Evolutionary conservation across 2,329 filamentous ascomycete species (phyloP).

Genomic region (Curvularia spicifera): DNA sequence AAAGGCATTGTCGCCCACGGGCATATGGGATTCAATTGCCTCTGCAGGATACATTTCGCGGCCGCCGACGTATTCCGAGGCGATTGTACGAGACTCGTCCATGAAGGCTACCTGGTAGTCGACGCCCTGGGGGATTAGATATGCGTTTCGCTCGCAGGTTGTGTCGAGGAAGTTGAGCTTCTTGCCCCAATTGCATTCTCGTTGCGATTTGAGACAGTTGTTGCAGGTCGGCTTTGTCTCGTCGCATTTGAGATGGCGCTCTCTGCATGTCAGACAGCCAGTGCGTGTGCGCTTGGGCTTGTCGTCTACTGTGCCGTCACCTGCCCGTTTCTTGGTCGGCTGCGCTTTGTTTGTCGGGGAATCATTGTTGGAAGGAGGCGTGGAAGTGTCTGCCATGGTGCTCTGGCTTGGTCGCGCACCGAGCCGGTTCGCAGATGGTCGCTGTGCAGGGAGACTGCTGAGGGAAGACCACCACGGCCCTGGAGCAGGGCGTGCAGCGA

Average conservation of each 20-base stretch:
- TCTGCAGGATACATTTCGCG: constrained; percentile 71
- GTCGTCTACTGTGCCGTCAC: constrained; percentile 40
- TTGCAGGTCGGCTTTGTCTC: constrained; percentile 70
- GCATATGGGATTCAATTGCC: constrained; percentile 33
- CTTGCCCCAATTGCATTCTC: constrained; percentile 84
- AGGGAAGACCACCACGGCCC: constrained; percentile 13
- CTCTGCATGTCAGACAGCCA: constrained; percentile 87
- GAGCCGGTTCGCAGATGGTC: constrained; percentile 4
- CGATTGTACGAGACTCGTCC: constrained; percentile 88
- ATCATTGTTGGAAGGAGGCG: constrained; percentile 30
- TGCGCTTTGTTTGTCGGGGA: constrained; percentile 28
- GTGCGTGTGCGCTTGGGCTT: constrained; percentile 89
- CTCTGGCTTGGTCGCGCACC: constrained; percentile 3
- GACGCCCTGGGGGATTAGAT: constrained; percentile 50
- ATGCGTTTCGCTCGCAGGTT: constrained; percentile 70
- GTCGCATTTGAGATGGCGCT: constrained; percentile 90
- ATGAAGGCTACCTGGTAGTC: constrained; percentile 80
- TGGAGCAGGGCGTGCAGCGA: constrained; percentile 14
- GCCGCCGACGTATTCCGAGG: constrained; percentile 86
- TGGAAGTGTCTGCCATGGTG: constrained; percentile 31
- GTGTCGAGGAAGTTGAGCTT: constrained; percentile 92
- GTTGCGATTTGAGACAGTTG: constrained; percentile 88
- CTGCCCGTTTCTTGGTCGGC: constrained; percentile 29
- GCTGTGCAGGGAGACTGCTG: constrained; percentile 10
- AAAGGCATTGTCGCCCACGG: constrained; percentile 38